Conservation (phyloP, 176 grass and related monocot genomes). For the Areca catechu region DNA sequence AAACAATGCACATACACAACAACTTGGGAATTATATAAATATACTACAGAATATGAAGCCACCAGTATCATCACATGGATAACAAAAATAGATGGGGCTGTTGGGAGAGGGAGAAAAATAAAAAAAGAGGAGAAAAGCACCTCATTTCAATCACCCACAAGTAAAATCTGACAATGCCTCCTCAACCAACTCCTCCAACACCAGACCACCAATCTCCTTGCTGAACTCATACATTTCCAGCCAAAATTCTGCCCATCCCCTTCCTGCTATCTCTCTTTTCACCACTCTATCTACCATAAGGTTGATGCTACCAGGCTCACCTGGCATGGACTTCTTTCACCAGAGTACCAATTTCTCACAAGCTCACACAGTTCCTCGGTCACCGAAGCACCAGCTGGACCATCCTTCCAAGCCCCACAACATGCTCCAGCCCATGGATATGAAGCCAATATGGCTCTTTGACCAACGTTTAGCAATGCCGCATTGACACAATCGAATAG, state of each 20-base stretch:
- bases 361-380: constrained; percentile 55
- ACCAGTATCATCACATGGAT: constrained; percentile 19
- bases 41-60: constrained; percentile 36
- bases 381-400: constrained; percentile 1
- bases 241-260: constrained; percentile 16
- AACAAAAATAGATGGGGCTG: constrained; percentile 14
- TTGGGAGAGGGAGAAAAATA: constrained; percentile 26
- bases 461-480: constrained; percentile 53
- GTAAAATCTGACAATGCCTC: constrained; percentile 46
- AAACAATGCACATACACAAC: constrained; percentile 19
- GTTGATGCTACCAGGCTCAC: constrained; percentile 27
- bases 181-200: constrained; percentile 59
- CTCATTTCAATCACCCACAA: constrained; percentile 27
- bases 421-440: constrained; percentile 44
- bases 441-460: constrained; percentile 21
- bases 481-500: constrained; percentile 71
- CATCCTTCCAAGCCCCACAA: constrained; percentile 18
- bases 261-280: constrained; percentile 49
- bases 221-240: constrained; percentile 53
- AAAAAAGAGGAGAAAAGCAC: constrained; percentile 41
- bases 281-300: constrained; percentile 53
- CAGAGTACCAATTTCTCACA: constrained; percentile 61
- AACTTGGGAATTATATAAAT: constrained; percentile 24
- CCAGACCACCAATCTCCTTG: constrained; percentile 31
- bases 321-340: constrained; percentile 34